Percentiles rank a stretch among this genome's conserved stretches.
Evolutionary conservation across 306 rosid genomes (phyloP).

Genomic region (Quercus ilex): DNA sequence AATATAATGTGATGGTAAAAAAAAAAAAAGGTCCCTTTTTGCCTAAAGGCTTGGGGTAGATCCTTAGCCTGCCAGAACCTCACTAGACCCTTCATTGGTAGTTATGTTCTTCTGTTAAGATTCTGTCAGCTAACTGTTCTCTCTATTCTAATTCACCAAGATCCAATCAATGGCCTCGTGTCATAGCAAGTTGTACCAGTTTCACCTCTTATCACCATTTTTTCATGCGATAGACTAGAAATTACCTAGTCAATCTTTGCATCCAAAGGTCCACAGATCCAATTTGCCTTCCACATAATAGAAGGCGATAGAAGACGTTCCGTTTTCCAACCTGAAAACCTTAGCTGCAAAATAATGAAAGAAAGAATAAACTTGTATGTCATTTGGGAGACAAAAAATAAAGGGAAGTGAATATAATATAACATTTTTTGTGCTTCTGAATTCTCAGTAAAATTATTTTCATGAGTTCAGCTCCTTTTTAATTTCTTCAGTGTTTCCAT

Average conservation of each 20-base stretch:
- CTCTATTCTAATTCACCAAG: neutral
- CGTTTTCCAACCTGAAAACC: constrained; percentile 79
- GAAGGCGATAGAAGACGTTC: constrained; percentile 76
- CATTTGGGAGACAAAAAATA: neutral
- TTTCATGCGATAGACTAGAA: neutral
- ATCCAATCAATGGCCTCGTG: neutral
- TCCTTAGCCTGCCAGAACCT: neutral
- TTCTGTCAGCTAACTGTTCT: neutral
- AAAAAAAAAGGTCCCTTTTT: neutral
- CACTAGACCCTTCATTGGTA: neutral
- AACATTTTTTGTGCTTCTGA: too few relatives aligned
- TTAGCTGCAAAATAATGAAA: constrained; percentile 49
- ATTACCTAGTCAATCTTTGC: constrained; percentile 59
- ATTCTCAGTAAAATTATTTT: too few relatives aligned
- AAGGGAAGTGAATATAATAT: neutral
- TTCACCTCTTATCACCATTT: neutral
- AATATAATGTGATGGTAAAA: neutral
- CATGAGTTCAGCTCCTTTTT: too few relatives aligned
- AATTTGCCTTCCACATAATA: constrained; percentile 79
- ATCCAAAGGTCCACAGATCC: constrained; percentile 51
- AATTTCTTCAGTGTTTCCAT: too few relatives aligned
- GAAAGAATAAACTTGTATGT: neutral
- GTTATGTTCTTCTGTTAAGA: neutral
- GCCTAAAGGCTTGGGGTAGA: neutral
- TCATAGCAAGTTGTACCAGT: neutral